Evolutionary conservation across 1,139 yeast species (phyloP).

Genomic region (Geotrichum reessii): DNA sequence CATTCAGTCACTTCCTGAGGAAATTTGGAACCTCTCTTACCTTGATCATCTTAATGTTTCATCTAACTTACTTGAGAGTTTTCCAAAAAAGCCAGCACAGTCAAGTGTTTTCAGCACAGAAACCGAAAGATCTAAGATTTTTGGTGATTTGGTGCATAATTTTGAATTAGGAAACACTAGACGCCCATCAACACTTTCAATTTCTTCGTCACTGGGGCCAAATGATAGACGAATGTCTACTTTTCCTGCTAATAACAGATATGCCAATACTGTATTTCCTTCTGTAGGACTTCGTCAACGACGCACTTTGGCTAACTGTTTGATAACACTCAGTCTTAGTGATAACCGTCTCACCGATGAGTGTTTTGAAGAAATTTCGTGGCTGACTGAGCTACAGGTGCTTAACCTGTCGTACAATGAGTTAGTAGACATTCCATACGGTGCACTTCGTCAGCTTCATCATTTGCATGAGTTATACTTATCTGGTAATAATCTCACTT

Average conservation of each 20-base stretch:
- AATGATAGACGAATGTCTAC: slow-evolving; percentile 12
- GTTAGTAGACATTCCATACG: slow-evolving; percentile 71
- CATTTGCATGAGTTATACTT: slow-evolving; percentile 63
- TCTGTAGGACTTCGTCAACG: slow-evolving; percentile 15
- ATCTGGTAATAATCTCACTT: slow-evolving; percentile 76
- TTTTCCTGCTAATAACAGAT: slow-evolving; percentile 6
- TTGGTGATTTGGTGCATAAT: slow-evolving; percentile 20
- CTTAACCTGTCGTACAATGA: slow-evolving; percentile 82
- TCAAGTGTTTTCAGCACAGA: slow-evolving; percentile 16
- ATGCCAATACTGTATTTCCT: slow-evolving; percentile 9
- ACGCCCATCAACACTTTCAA: slow-evolving; percentile 25
- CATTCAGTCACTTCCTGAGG: slow-evolving; percentile 61
- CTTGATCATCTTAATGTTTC: slow-evolving; percentile 65
- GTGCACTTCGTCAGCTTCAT: slow-evolving; percentile 55
- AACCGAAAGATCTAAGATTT: slow-evolving; percentile 9
- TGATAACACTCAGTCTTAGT: slow-evolving; percentile 58
- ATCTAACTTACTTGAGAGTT: slow-evolving; percentile 64
- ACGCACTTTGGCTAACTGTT: slow-evolving; percentile 35
- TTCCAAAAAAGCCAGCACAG: slow-evolving; percentile 44
- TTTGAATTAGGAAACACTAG: slow-evolving; percentile 23
- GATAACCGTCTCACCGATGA: slow-evolving; percentile 83
- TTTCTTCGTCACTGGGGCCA: slow-evolving; percentile 24
- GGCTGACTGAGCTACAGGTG: slow-evolving; percentile 52
- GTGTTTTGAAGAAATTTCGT: slow-evolving; percentile 62
- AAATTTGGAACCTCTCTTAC: slow-evolving; percentile 58